These are phyloP conservation scores for Clavispora santaluciae DNA, from an alignment of 805 yeast genomes.

Conservation along the genomic window DNA sequence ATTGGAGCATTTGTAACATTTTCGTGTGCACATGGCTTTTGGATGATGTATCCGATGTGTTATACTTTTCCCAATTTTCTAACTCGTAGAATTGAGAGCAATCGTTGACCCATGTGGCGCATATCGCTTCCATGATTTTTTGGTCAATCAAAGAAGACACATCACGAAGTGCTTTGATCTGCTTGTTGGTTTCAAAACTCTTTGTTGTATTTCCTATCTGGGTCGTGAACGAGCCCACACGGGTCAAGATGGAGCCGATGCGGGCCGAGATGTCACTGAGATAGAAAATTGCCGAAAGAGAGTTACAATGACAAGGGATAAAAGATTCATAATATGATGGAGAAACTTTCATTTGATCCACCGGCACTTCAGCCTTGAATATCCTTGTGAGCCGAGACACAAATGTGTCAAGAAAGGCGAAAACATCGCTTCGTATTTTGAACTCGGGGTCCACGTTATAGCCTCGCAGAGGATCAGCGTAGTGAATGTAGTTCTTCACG, in stretches of 20 bases:
- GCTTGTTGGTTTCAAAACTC: conserved; percentile 33
- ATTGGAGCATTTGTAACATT: conserved; percentile 30
- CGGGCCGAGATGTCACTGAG: conserved; percentile 24
- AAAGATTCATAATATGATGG: conserved; percentile 33
- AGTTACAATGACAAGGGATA: conserved; percentile 37
- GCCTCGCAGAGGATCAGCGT: conserved; percentile 18
- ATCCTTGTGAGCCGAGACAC: conserved; percentile 22
- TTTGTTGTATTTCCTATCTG: conserved; percentile 30
- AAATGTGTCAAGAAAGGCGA: conserved; percentile 22
- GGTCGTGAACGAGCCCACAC: conserved; percentile 28
- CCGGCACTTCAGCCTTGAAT: conserved; percentile 24
- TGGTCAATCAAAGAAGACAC: conserved; percentile 31
- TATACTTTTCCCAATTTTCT: conserved; percentile 36
- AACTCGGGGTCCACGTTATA: conserved; percentile 28
- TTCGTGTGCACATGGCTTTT: conserved; percentile 25
- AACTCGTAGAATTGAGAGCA: conserved; percentile 41
- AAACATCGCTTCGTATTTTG: conserved; percentile 22
- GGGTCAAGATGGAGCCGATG: conserved; percentile 25
- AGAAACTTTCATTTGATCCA: conserved; percentile 32
- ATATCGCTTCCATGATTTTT: conserved; percentile 35
- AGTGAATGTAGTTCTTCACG: conserved; percentile 34
- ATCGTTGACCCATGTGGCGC: conserved; percentile 43
- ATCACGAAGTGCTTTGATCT: conserved; percentile 30
- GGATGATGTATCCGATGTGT: conserved; percentile 6
- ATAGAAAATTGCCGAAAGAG: conserved; percentile 36